phyloP scores from a whole-genome alignment of 441 rosid species.

The Croton setiger region DNA sequence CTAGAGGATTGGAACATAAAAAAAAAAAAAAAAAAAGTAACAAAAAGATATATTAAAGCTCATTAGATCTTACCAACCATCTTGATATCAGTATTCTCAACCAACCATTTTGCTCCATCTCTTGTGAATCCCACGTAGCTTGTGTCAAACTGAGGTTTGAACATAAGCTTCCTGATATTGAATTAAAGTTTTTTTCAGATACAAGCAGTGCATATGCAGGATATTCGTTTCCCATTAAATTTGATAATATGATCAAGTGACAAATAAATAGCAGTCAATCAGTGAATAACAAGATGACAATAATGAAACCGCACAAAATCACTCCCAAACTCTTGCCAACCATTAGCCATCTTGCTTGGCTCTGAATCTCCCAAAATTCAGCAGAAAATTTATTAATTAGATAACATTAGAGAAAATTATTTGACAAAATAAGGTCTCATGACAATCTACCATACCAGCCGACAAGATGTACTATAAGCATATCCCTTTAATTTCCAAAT shows the following conservation, averaged over 20 bases:
- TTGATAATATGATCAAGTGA: background rate
- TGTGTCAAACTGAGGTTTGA: constrained; percentile 41
- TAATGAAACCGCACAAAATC: background rate
- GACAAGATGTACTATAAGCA: no score
- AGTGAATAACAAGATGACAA: background rate
- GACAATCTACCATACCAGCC: no score
- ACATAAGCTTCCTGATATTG: constrained; percentile 52
- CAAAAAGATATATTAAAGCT: background rate
- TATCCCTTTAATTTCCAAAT: background rate
- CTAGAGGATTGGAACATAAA: background rate
- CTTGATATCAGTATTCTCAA: constrained; percentile 52
- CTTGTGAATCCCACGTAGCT: constrained; percentile 46
- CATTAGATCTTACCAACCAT: constrained; percentile 39
- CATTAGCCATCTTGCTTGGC: background rate
- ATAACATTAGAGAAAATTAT: no score
- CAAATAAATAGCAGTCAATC: background rate
- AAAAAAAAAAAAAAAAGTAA: no score
- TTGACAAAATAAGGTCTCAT: no score
- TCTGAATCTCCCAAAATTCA: background rate
- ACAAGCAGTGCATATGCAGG: background rate
- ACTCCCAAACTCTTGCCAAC: background rate
- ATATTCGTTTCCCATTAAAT: background rate
- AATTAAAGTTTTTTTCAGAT: background rate
- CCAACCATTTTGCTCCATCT: constrained; percentile 63
- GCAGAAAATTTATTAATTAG: background rate